Base-by-base conservation (phyloP, 257 asterid species). In the Capsicum pubescens region DNA sequence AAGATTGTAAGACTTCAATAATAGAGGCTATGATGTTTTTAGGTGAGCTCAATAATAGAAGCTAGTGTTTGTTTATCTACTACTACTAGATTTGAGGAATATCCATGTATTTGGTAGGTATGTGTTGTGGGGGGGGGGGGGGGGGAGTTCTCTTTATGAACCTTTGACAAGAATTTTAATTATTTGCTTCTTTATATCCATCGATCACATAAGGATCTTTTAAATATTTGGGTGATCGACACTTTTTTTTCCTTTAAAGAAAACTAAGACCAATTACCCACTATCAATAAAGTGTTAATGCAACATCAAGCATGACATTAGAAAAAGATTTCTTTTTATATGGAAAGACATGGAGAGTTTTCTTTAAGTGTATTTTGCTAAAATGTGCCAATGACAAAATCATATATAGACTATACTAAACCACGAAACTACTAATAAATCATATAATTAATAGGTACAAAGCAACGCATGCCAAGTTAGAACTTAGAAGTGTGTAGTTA, bases 21-120 rank as follows among this genome's bases (percentile, higher is more conserved):
- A 76, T 76, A 50, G 64, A 76, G 81, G 81, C 81, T 52, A 50
- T 50, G 14, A 76, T 76, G 14, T 76, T 44, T 76, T 52, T 76
- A 8, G 48, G 48, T 76, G 81, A 76, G 26, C 48, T 26, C 63
- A 76, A 76, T 76, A 26, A 52, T 76, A 21, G 21, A 74, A 74
- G 42, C 12, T 48, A 0, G 54, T 11, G 58, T 15, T 36, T 72
- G n/a, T 74, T 74, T 8, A 19, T 74, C 63, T 50, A 74, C 58
- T 39, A 39, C 32, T 26, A 4, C 44, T 50, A 76, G 44, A 76
- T 52, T 76, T 52, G 26, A 76, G 48, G 63, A 76, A 52, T 76
- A 76, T 76, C 81, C 64, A 76, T 76, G 26, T 76, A 21, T 26
- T 50, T 76, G 81, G 21, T 52, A 13, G 46, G 44, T 50, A 12